Evolutionary conservation across 176 grass and related monocot genomes (phyloP), one percentile per base, ranked within the genome.

Genomic region (Otatea glauca): DNA sequence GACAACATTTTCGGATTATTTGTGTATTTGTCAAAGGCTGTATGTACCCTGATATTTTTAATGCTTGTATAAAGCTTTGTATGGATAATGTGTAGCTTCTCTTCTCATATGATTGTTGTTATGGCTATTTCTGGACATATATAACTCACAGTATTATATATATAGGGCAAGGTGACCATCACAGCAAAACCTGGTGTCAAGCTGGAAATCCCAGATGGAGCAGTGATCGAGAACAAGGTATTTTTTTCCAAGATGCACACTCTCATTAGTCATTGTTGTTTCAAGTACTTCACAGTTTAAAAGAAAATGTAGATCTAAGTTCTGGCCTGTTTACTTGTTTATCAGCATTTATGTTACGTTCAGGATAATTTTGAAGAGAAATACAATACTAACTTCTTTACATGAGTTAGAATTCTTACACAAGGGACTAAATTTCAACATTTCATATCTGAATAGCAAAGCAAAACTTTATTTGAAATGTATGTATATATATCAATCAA

Each of bases 201-300:
- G 48, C 66, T 94, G 54, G 91, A 95, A 87, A 92, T 95, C 77
- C 91, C 89, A 64, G 93, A 98, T 76, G 93, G 87, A 71, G 42
- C 53, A 51, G 64, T 92, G 50, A 74, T 98, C 18, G 89, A 94
- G 74, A 92, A 92, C 79, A 94, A 98, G 93, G 96, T 94, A 85
- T 9, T 1, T 54, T 77, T 76, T 29, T 37, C 35, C 61, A 85
- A 80, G 15, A 51, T 38, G 20, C 62, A 75, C 0, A 11, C 11
- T 66, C 29, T 29, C 29, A 29, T 29, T 29, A 29, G 29, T 29
- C 9, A 23, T 66, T 20, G 0, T 12, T 64, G 43, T 79, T 37
- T 25, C 1, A 58, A 12, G 0, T 60, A 42, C 18, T 72, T 79
- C 80, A 17, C 34, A 63, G 35, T 81, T 62, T 49, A 65, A 78